A percentile compares a stretch with the other conserved stretches of the same genome.
Conservation (phyloP, 2,329 filamentous ascomycete species). For the Penicillium fuscoglaucum region DNA sequence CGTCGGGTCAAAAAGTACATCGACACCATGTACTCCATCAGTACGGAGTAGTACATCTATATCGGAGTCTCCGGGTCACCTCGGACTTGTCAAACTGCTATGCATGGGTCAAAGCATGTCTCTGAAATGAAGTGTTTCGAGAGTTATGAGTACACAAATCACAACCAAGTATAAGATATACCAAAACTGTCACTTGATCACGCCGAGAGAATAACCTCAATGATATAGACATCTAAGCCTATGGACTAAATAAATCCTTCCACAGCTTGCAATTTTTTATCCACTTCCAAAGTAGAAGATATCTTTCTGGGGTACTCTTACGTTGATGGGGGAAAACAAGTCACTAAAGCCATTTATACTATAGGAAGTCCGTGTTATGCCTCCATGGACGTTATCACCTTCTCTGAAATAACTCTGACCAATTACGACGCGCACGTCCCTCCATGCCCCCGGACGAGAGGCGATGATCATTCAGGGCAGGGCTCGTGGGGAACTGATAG, state of each 20-base stretch:
- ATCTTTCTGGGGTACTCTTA: too few relatives aligned
- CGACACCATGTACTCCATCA: too few relatives aligned
- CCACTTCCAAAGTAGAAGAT: neutral
- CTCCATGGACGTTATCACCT: neutral
- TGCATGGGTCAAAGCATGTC: neutral
- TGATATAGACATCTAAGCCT: neutral
- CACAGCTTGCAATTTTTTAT: neutral
- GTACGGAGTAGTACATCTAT: neutral
- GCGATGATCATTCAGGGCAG: constrained; percentile 20
- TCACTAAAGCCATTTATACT: too few relatives aligned
- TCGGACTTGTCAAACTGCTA: neutral
- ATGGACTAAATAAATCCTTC: too few relatives aligned
- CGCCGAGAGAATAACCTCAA: neutral
- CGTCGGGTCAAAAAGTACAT: neutral
- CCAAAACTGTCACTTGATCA: neutral
- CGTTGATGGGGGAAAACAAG: too few relatives aligned
- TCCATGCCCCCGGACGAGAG: constrained; percentile 41
- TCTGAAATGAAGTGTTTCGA: neutral
- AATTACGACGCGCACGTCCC: constrained; percentile 38
- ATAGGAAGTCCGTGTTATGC: too few relatives aligned
- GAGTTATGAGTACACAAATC: neutral
- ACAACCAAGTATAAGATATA: neutral
- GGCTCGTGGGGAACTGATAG: constrained; percentile 22
- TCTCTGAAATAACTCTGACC: constrained; percentile 17
- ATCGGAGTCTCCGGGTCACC: neutral